Base-by-base conservation (phyloP, 2,329 filamentous ascomycete genomes). In the Berkeleyomyces rouxiae region DNA sequence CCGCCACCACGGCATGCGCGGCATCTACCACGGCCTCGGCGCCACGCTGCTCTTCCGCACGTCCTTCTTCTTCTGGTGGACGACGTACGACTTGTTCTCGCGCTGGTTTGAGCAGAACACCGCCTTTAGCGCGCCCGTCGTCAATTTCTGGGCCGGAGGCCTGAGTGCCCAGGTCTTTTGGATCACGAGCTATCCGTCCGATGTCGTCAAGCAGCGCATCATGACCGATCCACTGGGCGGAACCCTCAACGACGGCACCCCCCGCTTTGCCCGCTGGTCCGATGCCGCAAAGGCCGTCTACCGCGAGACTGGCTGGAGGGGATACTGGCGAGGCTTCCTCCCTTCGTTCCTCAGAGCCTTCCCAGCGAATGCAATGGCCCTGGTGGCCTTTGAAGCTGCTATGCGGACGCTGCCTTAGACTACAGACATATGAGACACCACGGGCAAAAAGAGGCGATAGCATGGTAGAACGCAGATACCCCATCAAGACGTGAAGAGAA, bases 1-100 rank as follows among this genome's bases (percentile, higher is more conserved):
- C 70, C 69, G 71, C n/a, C 72, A 76, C 59, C 90, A 97, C 72
- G 92, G 93, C 55, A 69, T 96, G 2, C 71, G 74, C 31, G 93
- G 92, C 43, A 73, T 99, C 6, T 99, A 92, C 73, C 90, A 90
- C 71, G 93, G 93, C 0, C 79, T 99, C 10, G 77, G 75, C 44
- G 88, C 93, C 1, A 97, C 93, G 0, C 77, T 97, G 58, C 74
- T 97, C 58, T 97, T 97, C 76, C 82, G 93, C 16, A 83, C 84
- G 11, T 95, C 92, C 76, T 99, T 99, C 79, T 96, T 96, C 79
- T 93, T 86, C 77, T 97, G 91, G 91, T 99, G 93, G 93, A 85
- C 85, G n/a, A 87, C 84, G 65, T 99, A 99, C 76, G 92, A 96
- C 69, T 68, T 96, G 39, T 80, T 97, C 68, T 88, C 88, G 4